Evolutionary conservation across 2,329 filamentous ascomycete species (phyloP), one percentile per base, ranked within the genome.

Genomic region (Dryadomyces quercivorus): DNA sequence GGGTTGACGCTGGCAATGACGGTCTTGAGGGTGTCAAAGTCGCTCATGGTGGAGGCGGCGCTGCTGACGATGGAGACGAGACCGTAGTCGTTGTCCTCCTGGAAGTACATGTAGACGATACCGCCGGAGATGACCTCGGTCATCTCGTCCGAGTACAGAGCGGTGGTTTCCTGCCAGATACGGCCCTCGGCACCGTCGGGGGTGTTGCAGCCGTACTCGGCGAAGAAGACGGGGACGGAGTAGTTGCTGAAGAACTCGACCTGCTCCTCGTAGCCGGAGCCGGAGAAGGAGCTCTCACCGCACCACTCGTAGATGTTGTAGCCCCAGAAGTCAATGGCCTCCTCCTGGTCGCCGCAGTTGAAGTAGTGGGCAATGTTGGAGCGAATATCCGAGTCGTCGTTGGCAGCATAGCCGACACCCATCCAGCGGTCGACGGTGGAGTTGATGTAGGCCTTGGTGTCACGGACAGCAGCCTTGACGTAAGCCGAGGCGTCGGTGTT

Each of bases 301-400:
- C 93, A 98, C 93, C 93, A 98, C 53, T 91, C 95, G 80, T 98
- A 98, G 74, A 97, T 95, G 78, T 98, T 98, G 85, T 97, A 97
- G 57, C 93, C 93, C 88, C 91, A 98, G 77, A 94, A 97, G 72
- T 98, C 93, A 61, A 97, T 95, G 58, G 86, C 65, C 72, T 58
- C 71, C 9, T 75, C 72, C 38, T 75, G 67, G 58, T 81, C 70
- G 57, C 91, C 88, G 67, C 93, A 98, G 78, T 95, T 91, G 75
- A 98, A 96, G 80, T 95, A 98, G 67, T 89, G 75, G 62, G 89
- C 88, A 65, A 97, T 82, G 64, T 89, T 76, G 60, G 77, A 77
- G 69, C 93, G 88, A 63, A 95, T 94, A 21, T 81, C 77, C 44
- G 82, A 78, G 69, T 96, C 91, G 63, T 97, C 93, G 71, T 94